phyloP scores from a whole-genome alignment of 1,284 basidiomycete genomes.

The Cryptococcus sp. region DNA sequence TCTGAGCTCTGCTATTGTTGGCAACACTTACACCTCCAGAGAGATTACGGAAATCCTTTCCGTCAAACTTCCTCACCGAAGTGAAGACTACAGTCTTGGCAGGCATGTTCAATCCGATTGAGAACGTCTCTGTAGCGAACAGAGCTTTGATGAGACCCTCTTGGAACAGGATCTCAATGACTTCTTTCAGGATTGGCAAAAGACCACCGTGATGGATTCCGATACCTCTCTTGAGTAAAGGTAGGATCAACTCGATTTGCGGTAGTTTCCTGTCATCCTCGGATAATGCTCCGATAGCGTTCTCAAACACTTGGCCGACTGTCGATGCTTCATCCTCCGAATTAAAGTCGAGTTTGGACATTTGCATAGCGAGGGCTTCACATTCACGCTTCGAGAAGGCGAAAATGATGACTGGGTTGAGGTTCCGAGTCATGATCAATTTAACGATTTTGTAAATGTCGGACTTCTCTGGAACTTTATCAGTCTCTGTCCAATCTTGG shows the following conservation, averaged over 20 bases:
- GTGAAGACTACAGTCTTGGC: constrained; percentile 98
- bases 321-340: constrained; percentile 86
- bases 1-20: neutral
- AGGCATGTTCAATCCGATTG: constrained; percentile 99
- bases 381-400: constrained; percentile 98
- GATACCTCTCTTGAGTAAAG: constrained; percentile 89
- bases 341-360: constrained; percentile 97
- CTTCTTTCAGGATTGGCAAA: constrained; percentile 95
- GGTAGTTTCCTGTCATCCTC: constrained; percentile 85
- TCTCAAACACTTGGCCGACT: constrained; percentile 86
- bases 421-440: constrained; percentile 98
- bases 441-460: constrained; percentile 98
- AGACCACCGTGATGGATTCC: constrained; percentile 99
- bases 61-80: constrained; percentile 91
- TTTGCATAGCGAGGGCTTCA: constrained; percentile 81
- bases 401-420: constrained; percentile 98
- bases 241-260: constrained; percentile 89
- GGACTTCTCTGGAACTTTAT: constrained; percentile 20
- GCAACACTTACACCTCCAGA: constrained; percentile 49
- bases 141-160: constrained; percentile 99
- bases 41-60: constrained; percentile 86
- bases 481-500: neutral
- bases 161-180: constrained; percentile 99
- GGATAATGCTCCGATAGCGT: constrained; percentile 85
- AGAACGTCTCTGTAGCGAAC: constrained; percentile 99